A percentile compares a stretch with the other conserved stretches of the same genome.
phyloP scores from a whole-genome alignment of 805 yeast genomes.

The Lipomyces mesembrius region DNA sequence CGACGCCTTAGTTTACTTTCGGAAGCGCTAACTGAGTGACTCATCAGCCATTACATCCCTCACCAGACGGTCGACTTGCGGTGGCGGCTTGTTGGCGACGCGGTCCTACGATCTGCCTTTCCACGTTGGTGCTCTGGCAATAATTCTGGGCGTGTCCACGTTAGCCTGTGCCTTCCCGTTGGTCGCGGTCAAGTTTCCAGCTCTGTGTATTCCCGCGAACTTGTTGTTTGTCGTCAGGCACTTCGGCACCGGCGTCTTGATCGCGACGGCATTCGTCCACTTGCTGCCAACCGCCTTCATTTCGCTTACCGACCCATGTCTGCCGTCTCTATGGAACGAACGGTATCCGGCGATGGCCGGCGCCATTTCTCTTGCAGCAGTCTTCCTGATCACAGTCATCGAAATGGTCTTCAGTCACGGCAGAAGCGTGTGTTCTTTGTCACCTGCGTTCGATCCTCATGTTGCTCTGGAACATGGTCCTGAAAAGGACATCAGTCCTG shows the following conservation, averaged over 20 bases:
- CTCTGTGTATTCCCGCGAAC: constrained; percentile 16
- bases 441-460: constrained; percentile 58
- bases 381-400: not conserved
- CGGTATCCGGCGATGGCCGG: constrained; percentile 53
- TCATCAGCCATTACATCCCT: not conserved
- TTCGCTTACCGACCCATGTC: constrained; percentile 58
- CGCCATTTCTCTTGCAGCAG: constrained; percentile 3
- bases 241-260: constrained; percentile 82
- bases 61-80: not conserved
- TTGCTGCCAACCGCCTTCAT: constrained; percentile 69
- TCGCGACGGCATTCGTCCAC: constrained; percentile 80
- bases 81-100: not conserved
- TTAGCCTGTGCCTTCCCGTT: constrained; percentile 20
- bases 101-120: constrained; percentile 12
- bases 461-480: not conserved
- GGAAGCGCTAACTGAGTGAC: too few relatives aligned
- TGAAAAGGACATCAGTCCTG: not conserved
- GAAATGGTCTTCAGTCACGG: constrained; percentile 1
- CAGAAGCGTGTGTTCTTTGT: constrained; percentile 49
- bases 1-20: not conserved
- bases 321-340: constrained; percentile 60
- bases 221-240: constrained; percentile 59
- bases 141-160: constrained; percentile 19
- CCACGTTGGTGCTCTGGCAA: constrained; percentile 24
- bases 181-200: not conserved